Evolutionary conservation across 148 eudicot genomes (phyloP).

Genomic region (Vaccinium macrocarpon): DNA sequence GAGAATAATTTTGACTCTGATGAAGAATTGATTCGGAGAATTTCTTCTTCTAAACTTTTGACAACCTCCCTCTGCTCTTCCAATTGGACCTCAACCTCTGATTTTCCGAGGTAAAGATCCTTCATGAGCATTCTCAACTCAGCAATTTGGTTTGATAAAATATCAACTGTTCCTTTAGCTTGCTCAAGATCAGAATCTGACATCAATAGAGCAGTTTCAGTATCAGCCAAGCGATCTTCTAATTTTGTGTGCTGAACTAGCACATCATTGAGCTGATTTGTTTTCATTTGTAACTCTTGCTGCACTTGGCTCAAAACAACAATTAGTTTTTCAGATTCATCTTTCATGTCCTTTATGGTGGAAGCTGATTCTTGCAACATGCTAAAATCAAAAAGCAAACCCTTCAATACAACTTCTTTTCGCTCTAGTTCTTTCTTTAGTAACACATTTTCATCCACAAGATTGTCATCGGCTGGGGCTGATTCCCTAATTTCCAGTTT

Average conservation of each 20-base stretch:
- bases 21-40: conserved; percentile 41
- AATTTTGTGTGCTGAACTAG: conserved; percentile 32
- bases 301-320: conserved; percentile 41
- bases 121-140: conserved; percentile 42
- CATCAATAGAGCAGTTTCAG: conserved; percentile 35
- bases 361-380: conserved; percentile 62
- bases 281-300: conserved; percentile 44
- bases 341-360: conserved; percentile 46
- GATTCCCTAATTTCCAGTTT: conserved; percentile 24
- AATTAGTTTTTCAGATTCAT: conserved; percentile 44
- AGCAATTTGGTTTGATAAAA: conserved; percentile 38
- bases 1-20: conserved; percentile 27
- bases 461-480: conserved; percentile 17
- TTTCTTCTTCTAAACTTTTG: conserved; percentile 49
- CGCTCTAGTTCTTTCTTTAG: conserved; percentile 47
- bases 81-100: conserved; percentile 48
- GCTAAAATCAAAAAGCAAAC: conserved; percentile 59
- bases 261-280: conserved; percentile 38
- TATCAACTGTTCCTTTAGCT: conserved; percentile 31
- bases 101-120: conserved; percentile 43
- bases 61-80: conserved; percentile 52
- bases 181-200: conserved; percentile 48
- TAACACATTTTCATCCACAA: conserved; percentile 27
- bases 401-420: conserved; percentile 51
- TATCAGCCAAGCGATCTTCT: conserved; percentile 35